A percentile compares a stretch with the other conserved stretches of the same genome.
These are phyloP conservation scores for Hyaloscypha hepaticicola DNA, from an alignment of 495 filamentous ascomycete species.

Conservation along the genomic window DNA sequence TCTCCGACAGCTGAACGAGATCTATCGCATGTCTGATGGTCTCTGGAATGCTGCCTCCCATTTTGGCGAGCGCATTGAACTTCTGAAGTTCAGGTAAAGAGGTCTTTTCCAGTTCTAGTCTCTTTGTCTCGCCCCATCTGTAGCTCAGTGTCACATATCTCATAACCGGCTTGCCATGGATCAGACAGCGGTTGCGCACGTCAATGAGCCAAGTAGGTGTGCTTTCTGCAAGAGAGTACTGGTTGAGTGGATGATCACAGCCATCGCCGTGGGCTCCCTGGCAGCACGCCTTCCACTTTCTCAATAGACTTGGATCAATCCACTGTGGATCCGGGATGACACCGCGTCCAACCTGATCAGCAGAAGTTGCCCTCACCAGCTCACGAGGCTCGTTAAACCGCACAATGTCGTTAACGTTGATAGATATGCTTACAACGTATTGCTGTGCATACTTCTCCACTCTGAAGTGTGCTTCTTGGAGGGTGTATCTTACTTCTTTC, in stretches of 20 bases:
- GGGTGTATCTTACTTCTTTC: constrained; percentile 6
- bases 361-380: neutral
- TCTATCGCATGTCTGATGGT: constrained; percentile 21
- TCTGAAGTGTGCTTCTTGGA: neutral
- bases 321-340: constrained; percentile 25
- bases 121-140: constrained; percentile 15
- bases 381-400: neutral
- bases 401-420: too few species aligned
- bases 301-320: constrained; percentile 17
- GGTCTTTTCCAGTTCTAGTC: neutral
- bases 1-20: constrained; percentile 18
- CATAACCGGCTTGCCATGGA: constrained; percentile 10
- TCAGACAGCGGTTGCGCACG: constrained; percentile 14
- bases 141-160: constrained; percentile 29
- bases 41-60: neutral
- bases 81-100: neutral
- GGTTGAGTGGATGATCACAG: constrained; percentile 23
- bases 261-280: constrained; percentile 12
- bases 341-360: neutral
- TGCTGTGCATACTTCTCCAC: too few species aligned
- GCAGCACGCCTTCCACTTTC: constrained; percentile 22
- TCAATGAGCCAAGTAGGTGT: constrained; percentile 26
- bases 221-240: constrained; percentile 13
- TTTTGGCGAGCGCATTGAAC: neutral
- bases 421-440: too few species aligned